Percentiles rank a stretch among this genome's conserved stretches.
Evolutionary conservation across 345 rosid genomes (phyloP).

Genomic region (Euphorbia peplus): DNA sequence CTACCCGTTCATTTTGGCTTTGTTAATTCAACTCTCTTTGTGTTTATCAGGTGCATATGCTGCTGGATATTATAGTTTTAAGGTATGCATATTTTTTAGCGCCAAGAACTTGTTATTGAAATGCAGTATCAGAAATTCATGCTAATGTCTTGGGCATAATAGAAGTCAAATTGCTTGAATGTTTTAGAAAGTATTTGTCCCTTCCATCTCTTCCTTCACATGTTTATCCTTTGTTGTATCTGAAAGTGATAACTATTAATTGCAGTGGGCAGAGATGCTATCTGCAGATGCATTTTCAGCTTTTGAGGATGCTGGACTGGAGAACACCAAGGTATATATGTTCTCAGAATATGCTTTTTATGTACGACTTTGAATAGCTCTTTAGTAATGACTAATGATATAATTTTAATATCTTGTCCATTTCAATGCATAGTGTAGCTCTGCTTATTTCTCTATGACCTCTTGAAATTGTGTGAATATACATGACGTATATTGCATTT

Average conservation of each 20-base stretch:
- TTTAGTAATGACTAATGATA: not conserved
- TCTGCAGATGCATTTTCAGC: slow-evolving; percentile 99
- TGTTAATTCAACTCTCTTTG: slow-evolving; percentile 3
- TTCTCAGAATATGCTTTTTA: slow-evolving; percentile 6
- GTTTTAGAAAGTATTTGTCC: no score
- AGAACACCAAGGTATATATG: slow-evolving; percentile 70
- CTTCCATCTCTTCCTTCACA: slow-evolving; percentile 6
- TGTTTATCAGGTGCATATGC: slow-evolving; percentile 72
- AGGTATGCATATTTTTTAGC: slow-evolving; percentile 41
- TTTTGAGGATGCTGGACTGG: slow-evolving; percentile 87
- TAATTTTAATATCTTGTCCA: not conserved
- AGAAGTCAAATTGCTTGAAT: no score
- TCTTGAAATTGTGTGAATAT: not conserved
- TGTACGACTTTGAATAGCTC: slow-evolving; percentile 2
- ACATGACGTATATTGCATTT: not conserved
- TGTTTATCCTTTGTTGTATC: slow-evolving; percentile 15
- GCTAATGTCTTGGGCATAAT: not conserved
- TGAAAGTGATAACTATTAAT: slow-evolving; percentile 19
- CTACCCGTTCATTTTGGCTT: not conserved
- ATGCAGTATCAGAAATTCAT: not conserved
- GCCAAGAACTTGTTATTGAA: not conserved
- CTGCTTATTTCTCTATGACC: not conserved
- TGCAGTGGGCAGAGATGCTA: slow-evolving; percentile 97
- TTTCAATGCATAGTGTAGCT: slow-evolving; percentile 2
- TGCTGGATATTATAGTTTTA: slow-evolving; percentile 96